phyloP scores from a whole-genome alignment of 2,329 filamentous ascomycete genomes.

The Furcasterigmium furcatum region DNA sequence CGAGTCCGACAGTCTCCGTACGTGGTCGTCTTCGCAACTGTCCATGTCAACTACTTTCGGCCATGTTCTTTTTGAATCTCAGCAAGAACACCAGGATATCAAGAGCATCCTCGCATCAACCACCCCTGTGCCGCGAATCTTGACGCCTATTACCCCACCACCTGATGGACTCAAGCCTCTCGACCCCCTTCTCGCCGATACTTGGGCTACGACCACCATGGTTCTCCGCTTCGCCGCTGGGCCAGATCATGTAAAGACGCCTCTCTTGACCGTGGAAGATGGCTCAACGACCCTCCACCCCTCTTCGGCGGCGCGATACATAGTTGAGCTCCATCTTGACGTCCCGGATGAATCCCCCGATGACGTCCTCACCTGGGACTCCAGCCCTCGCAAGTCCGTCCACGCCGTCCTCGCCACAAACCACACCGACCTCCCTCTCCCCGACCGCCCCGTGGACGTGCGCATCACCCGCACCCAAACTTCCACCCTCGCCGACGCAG shows the following conservation, averaged over 20 bases:
- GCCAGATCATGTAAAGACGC: constrained; percentile 1
- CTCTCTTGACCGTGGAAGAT: not conserved
- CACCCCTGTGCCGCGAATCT: constrained; percentile 27
- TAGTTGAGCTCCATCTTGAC: constrained; percentile 12
- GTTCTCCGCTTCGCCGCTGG: constrained; percentile 44
- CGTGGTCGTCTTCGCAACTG: not conserved
- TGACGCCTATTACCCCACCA: constrained; percentile 44
- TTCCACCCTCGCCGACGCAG: constrained; percentile 19
- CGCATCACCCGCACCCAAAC: constrained; percentile 36
- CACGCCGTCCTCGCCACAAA: constrained; percentile 33
- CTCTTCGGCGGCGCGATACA: not conserved
- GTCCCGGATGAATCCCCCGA: constrained; percentile 8
- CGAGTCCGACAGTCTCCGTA: too few species aligned
- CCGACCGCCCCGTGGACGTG: constrained; percentile 42
- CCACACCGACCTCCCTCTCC: constrained; percentile 42
- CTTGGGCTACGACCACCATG: constrained; percentile 24
- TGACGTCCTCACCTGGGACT: constrained; percentile 11
- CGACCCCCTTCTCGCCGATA: constrained; percentile 14
- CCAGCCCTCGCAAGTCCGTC: constrained; percentile 22
- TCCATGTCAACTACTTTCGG: constrained; percentile 43
- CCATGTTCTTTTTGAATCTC: constrained; percentile 39
- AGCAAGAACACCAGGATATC: not conserved
- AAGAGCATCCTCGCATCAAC: not conserved
- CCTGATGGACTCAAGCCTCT: constrained; percentile 36
- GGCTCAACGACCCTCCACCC: not conserved